These are phyloP conservation scores for Pythium phragmitis DNA, from an alignment of 352 stramenopile species.

Conservation along the genomic window DNA sequence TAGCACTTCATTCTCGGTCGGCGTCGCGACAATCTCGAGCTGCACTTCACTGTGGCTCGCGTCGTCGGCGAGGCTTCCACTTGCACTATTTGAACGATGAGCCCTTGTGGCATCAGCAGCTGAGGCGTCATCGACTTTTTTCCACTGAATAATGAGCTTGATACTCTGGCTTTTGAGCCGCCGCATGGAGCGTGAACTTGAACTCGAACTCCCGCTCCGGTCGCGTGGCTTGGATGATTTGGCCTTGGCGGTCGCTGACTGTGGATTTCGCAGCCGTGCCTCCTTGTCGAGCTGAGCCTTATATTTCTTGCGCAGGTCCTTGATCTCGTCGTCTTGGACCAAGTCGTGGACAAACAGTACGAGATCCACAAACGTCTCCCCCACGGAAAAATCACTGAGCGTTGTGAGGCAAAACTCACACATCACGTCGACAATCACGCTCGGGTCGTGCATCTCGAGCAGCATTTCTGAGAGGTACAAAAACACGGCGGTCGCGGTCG, in stretches of 20 bases:
- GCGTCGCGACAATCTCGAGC: slow-evolving; percentile 65
- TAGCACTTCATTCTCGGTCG: slow-evolving; percentile 69
- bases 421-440: slow-evolving; percentile 74
- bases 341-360: slow-evolving; percentile 70
- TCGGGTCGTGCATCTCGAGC: slow-evolving; percentile 70
- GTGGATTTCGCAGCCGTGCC: slow-evolving; percentile 54
- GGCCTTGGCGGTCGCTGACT: not conserved
- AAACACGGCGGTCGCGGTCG: slow-evolving; percentile 68
- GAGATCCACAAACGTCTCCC: slow-evolving; percentile 71
- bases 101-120: not conserved
- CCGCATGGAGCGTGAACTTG: slow-evolving; percentile 19
- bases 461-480: slow-evolving; percentile 72
- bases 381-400: slow-evolving; percentile 67
- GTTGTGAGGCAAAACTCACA: slow-evolving; percentile 78
- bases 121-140: slow-evolving; percentile 24
- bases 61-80: slow-evolving; percentile 6
- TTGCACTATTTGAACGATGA: slow-evolving; percentile 4
- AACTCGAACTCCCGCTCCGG: slow-evolving; percentile 36
- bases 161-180: slow-evolving; percentile 46
- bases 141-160: slow-evolving; percentile 74
- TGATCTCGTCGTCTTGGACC: slow-evolving; percentile 58
- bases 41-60: slow-evolving; percentile 31
- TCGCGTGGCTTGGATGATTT: slow-evolving; percentile 20
- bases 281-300: slow-evolving; percentile 59
- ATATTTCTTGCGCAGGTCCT: slow-evolving; percentile 49